Base-by-base conservation (phyloP, 331 rosid genomes). In the Phaseolus coccineus region DNA sequence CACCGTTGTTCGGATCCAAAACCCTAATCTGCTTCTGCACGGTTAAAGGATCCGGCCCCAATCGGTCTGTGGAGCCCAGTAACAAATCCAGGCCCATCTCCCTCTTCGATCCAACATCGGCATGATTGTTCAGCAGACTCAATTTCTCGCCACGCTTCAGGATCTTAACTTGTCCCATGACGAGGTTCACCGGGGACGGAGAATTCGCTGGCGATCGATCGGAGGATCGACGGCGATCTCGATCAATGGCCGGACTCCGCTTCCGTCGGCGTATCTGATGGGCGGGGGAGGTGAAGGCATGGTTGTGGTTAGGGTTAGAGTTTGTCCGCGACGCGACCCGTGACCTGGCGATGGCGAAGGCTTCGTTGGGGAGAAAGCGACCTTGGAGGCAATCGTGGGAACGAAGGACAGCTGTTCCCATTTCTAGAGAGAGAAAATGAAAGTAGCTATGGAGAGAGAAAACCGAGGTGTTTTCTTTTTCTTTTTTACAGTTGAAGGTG, bases 41-140 rank as follows among this genome's bases (percentile, higher is more conserved):
- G 35, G 79, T 82, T 7, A 82, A 81, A 5, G 96, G 94, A 55
- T 92, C 97, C 6, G 96, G 96, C 24, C 97, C 97, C 61, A 92
- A 76, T 44, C 96, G 88, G 13, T 82, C 81, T 28, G 91, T 91
- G 2, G 96, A 89, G 16, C 96, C 93, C 52, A 91, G 73, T 0
- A 63, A 79, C 80, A 91, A 71, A 73, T 85, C 88, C 30, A 74
- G 40, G 46, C 55, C 77, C 0, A 14, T 58, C 8, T 11, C 78
- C 24, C 27, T 24, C 61, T 31, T 73, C 40, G 8, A 69, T 65
- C 7, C 69, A 27, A 71, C 47, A 42, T 64, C 5, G 31, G 37
- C 12, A 10, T 15, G 15, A 12, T 7, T 16, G 19, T 50, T 80
- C 76, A 57, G 83, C 50, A 71, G 74, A 30, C 24, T 70, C 87